Evolutionary conservation across 768 basidiomycete genomes (phyloP).

Genomic region (Crepidotus variabilis): DNA sequence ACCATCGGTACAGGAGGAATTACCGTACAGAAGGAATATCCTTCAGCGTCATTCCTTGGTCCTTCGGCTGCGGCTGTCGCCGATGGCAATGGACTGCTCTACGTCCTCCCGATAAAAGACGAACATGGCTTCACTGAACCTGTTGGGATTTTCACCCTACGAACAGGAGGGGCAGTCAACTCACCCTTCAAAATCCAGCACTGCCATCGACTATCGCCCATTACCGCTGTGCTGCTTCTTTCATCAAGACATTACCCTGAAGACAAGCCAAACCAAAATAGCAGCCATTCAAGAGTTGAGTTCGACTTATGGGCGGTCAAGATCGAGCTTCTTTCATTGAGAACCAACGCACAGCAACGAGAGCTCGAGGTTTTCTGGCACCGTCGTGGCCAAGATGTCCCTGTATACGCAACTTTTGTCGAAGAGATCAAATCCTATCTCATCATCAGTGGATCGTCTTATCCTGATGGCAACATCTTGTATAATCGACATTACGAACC

Average conservation of each 20-base stretch:
- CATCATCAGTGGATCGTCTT: conserved; percentile 55
- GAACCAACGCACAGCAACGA: conserved; percentile 23
- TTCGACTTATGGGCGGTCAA: conserved; percentile 68
- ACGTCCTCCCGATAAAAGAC: conserved; percentile 47
- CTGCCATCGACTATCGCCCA: conserved; percentile 32
- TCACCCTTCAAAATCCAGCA: conserved; percentile 44
- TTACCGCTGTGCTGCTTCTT: conserved; percentile 41
- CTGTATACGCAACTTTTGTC: conserved; percentile 51
- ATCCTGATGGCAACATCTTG: conserved; percentile 37
- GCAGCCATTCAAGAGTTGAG: conserved; percentile 28
- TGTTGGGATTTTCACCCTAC: conserved; percentile 51
- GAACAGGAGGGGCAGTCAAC: conserved; percentile 33
- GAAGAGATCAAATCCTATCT: conserved; percentile 42
- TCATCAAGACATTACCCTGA: conserved; percentile 52
- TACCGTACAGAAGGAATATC: conserved; percentile 63
- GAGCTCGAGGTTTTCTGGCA: conserved; percentile 63
- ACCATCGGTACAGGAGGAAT: conserved; percentile 25
- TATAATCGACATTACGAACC: conserved; percentile 46
- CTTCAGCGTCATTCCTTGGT: conserved; percentile 60
- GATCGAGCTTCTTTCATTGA: conserved; percentile 41
- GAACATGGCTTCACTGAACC: conserved; percentile 36
- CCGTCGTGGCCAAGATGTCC: conserved; percentile 67
- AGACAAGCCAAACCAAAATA: conserved; percentile 14
- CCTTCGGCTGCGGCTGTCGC: conserved; percentile 49
- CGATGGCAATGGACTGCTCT: conserved; percentile 70